Percentiles rank a stretch among this genome's conserved stretches.
Evolutionary conservation across 306 rosid genomes (phyloP).

Genomic region (Chamaecrista fasciculata): DNA sequence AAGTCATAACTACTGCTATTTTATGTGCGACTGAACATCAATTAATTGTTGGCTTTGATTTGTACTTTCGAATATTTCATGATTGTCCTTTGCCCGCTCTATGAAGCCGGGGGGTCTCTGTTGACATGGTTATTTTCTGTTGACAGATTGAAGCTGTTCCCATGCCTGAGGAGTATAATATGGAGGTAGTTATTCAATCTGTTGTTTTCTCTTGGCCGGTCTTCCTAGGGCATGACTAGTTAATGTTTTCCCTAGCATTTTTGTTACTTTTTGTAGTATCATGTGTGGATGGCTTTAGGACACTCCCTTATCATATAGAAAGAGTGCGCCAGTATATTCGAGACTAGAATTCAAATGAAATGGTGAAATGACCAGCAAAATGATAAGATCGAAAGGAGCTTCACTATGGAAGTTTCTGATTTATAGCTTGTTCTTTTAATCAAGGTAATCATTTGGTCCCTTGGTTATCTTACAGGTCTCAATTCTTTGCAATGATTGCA

Average conservation of each 20-base stretch:
- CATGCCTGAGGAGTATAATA: conserved; percentile 46
- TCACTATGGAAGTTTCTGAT: background rate
- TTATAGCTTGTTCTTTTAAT: conserved; percentile 3
- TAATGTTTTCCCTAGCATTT: conserved; percentile 7
- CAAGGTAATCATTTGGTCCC: background rate
- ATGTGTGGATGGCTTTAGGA: background rate
- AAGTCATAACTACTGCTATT: background rate
- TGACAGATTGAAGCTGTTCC: conserved; percentile 48
- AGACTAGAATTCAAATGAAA: background rate
- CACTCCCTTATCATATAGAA: background rate
- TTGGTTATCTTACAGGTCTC: conserved; percentile 50
- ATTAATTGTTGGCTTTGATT: conserved; percentile 6
- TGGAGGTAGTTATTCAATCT: conserved; percentile 48
- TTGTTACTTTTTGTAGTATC: background rate
- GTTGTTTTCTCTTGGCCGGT: conserved; percentile 16
- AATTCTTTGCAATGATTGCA: conserved; percentile 75
- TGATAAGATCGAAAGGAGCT: background rate
- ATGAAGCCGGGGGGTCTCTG: background rate
- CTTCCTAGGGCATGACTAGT: conserved; percentile 6
- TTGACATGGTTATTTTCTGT: conserved; percentile 24
- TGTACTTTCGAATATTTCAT: background rate
- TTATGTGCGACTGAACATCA: background rate
- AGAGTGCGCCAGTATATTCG: background rate
- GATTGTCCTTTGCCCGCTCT: background rate
- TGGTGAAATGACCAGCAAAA: background rate